Evolutionary conservation across 2,329 filamentous ascomycete species (phyloP).

Genomic region (Aphanocladium album): DNA sequence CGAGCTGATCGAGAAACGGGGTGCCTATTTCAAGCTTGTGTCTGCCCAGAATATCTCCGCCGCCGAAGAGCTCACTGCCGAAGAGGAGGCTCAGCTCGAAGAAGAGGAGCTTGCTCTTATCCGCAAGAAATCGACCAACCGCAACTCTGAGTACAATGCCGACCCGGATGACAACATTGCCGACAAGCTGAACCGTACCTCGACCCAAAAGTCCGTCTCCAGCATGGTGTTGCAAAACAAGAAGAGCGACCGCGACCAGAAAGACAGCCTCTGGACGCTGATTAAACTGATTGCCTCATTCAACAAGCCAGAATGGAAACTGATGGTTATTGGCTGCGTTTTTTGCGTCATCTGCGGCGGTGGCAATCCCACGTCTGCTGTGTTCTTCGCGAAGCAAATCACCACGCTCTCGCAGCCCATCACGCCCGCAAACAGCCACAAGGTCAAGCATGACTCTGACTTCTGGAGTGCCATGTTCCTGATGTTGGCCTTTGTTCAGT

Average conservation of each 20-base stretch:
- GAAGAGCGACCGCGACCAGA: conserved; percentile 36
- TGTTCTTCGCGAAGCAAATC: conserved; percentile 51
- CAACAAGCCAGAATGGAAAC: conserved; percentile 45
- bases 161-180: conserved; percentile 27
- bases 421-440: conserved; percentile 19
- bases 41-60: conserved; percentile 55
- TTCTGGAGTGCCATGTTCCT: conserved; percentile 66
- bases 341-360: conserved; percentile 40
- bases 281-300: conserved; percentile 51
- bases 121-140: conserved; percentile 40
- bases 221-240: conserved; percentile 25
- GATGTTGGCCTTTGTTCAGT: conserved; percentile 49
- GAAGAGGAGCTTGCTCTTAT: conserved; percentile 38
- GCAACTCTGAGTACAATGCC: conserved; percentile 11
- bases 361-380: conserved; percentile 47
- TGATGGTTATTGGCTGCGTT: conserved; percentile 49
- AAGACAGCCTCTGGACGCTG: no score
- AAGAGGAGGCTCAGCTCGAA: conserved; percentile 35
- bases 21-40: conserved; percentile 65
- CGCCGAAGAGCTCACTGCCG: conserved; percentile 41
- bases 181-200: conserved; percentile 24
- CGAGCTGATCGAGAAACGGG: conserved; percentile 50
- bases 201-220: conserved; percentile 25
- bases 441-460: conserved; percentile 38
- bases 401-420: conserved; percentile 39